Evolutionary conservation across 257 asterid species (phyloP), one percentile per base, ranked within the genome.

Genomic region (Leonotis leonurus): DNA sequence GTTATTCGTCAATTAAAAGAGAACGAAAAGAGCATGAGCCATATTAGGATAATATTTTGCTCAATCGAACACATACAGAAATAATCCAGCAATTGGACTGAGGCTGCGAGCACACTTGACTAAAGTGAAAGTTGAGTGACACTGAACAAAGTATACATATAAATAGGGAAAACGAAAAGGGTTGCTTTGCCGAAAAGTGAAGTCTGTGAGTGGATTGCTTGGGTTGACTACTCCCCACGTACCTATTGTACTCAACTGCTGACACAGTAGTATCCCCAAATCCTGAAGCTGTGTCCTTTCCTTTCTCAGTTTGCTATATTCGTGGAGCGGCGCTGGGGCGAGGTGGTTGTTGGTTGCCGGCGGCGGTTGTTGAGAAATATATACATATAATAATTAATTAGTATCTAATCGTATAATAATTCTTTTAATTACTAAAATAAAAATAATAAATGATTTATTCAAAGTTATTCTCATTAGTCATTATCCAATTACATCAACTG

Each of bases 151-250:
- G 6, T 33, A n/a, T n/a, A n/a, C n/a, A n/a, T n/a, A n/a, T n/a
- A n/a, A n/a, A n/a, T n/a, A n/a, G 25, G n/a, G 33, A 32, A 20
- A 48, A 56, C 16, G 29, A 35, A 5, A 21, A 41, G 14, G 27
- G 26, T 25, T 37, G 70, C 29, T 71, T 71, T 14, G 76, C 68
- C 64, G 49, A 59, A 64, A 65, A 65, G 68, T 17, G 57, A 64
- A 49, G 71, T 9, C 13, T 46, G 37, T 2, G 64, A 51, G 41
- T 52, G 49, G 18, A 11, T 56, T 39, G 45, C 40, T 52, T n/a
- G 21, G 29, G 1, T 13, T 16, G 13, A 45, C 29, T 56, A 11
- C 26, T 70, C 10, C 17, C 33, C 14, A 24, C 22, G 32, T 17
- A 21, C 44, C 11, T 32, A 43, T 37, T 7, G 8, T 9, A 44